phyloP scores from a whole-genome alignment of 2,329 filamentous ascomycete species.

The Penicillium sp. region DNA sequence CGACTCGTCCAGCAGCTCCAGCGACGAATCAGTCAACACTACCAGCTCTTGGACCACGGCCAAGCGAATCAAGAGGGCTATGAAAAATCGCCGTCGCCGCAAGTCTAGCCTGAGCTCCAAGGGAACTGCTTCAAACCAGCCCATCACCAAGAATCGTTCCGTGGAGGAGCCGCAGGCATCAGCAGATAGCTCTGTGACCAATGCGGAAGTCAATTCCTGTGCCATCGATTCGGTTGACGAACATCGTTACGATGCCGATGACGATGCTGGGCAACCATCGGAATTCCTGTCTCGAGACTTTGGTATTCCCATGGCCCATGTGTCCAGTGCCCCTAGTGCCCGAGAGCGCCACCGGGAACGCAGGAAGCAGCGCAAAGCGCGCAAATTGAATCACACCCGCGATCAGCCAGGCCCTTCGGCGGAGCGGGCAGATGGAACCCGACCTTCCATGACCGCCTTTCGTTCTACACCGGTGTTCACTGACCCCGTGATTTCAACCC shows the following conservation, averaged over 20 bases:
- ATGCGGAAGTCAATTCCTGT: conserved; percentile 16
- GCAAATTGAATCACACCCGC: conserved; percentile 11
- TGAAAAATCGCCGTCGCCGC: conserved; percentile 63
- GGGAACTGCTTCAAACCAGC: conserved; percentile 26
- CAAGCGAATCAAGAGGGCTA: conserved; percentile 68
- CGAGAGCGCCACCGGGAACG: conserved; percentile 14
- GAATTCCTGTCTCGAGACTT: conserved; percentile 28
- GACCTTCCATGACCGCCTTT: conserved; percentile 14
- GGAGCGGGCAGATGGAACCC: neutral
- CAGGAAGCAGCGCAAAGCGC: conserved; percentile 15
- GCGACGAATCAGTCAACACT: conserved; percentile 61
- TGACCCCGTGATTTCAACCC: neutral
- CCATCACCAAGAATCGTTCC: conserved; percentile 18
- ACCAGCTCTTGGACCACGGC: conserved; percentile 66
- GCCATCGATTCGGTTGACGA: conserved; percentile 27
- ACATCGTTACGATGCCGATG: conserved; percentile 24
- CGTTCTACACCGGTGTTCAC: conserved; percentile 11
- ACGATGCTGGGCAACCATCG: conserved; percentile 15
- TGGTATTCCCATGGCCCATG: conserved; percentile 14
- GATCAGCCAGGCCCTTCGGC: conserved; percentile 9
- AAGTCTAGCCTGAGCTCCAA: conserved; percentile 71
- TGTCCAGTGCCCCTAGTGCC: conserved; percentile 13
- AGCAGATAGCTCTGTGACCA: conserved; percentile 18
- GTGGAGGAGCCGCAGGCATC: conserved; percentile 18
- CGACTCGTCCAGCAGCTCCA: conserved; percentile 45